Base-by-base conservation (phyloP, 805 yeast species). In the Brettanomyces nanus region DNA sequence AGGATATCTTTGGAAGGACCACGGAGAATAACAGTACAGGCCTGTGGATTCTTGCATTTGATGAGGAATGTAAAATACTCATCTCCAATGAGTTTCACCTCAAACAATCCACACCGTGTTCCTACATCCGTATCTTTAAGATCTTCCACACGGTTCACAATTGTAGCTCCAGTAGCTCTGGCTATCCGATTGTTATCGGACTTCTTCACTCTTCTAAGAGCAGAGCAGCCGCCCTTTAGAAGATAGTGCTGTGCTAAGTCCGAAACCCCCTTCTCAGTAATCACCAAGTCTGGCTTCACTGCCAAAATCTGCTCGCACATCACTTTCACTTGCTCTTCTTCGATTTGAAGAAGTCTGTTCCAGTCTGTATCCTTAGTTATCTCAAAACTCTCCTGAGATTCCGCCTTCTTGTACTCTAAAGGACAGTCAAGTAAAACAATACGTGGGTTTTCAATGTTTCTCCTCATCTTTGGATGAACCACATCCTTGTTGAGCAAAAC, bases 401-500 rank as follows among this genome's bases (percentile, higher is more conserved):
- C 99, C 47, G 98, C 99, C 72, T 92, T 92, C 68, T 92, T 92
- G 68, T 92, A 92, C 65, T 92, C 99, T 52, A 92, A 71, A 10
- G 99, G 97, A 63, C 97, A 89, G 65, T 92, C 99, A 50, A 92
- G 71, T 48, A 92, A 71, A 15, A 92, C 74, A 39, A 92, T 76
- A 46, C 90, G 75, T 36, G 99, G 99, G 54, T 86, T 84, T 58
- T 81, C 84, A 49, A 92, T 83, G 51, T 68, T 56, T 59, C 99
- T 79, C 51, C 80, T 80, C 99, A 92, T 92, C 62, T 89, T 87
- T 45, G 99, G 98, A 63, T 92, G 99, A n/a, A 94, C 87, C 41
- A 92, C 94, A 58, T 92, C 99, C 63, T 92, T 92, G 68, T 92
- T 92, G 52, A 92, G 73, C 65, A 92, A 67, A 37, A 90, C 82